A percentile compares a stretch with the other conserved stretches of the same genome.
Evolutionary conservation across 2,329 filamentous ascomycete genomes (phyloP).

Genomic region (Botrytis paeoniae): DNA sequence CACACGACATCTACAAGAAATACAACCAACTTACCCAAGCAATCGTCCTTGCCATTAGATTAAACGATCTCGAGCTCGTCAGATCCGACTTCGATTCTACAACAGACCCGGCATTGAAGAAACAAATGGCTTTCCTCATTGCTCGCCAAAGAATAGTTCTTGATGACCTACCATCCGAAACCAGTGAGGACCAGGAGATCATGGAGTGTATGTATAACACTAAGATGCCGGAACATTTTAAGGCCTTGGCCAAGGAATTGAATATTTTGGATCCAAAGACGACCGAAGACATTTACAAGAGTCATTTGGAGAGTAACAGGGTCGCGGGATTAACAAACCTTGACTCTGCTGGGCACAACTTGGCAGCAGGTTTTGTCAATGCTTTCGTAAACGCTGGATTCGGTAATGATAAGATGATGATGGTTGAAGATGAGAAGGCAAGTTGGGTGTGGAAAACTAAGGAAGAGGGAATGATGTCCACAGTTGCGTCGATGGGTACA

Average conservation of each 20-base stretch:
- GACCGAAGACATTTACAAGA: slow-evolving; percentile 99
- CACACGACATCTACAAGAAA: slow-evolving; percentile 88
- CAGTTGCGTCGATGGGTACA: slow-evolving; percentile 88
- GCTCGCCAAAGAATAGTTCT: slow-evolving; percentile 87
- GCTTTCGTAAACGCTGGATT: slow-evolving; percentile 96
- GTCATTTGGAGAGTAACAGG: slow-evolving; percentile 91
- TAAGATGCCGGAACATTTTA: slow-evolving; percentile 87
- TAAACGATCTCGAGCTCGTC: slow-evolving; percentile 85
- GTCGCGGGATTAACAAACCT: slow-evolving; percentile 91
- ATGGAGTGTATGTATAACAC: slow-evolving; percentile 84
- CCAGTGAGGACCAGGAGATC: slow-evolving; percentile 69
- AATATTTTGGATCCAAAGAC: slow-evolving; percentile 97
- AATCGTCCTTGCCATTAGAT: slow-evolving; percentile 86
- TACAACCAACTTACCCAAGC: slow-evolving; percentile 94
- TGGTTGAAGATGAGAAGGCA: slow-evolving; percentile 81
- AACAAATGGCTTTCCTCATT: slow-evolving; percentile 91
- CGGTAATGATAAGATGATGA: slow-evolving; percentile 96
- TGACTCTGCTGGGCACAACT: slow-evolving; percentile 92
- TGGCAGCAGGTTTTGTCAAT: slow-evolving; percentile 95
- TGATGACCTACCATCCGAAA: slow-evolving; percentile 62
- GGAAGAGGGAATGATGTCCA: slow-evolving; percentile 95
- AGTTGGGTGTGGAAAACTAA: slow-evolving; percentile 99
- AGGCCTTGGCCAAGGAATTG: slow-evolving; percentile 87
- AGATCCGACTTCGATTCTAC: slow-evolving; percentile 76
- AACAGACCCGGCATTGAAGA: slow-evolving; percentile 77